Evolutionary conservation across 257 asterid genomes (phyloP).

Genomic region (Ehretia macrophylla): DNA sequence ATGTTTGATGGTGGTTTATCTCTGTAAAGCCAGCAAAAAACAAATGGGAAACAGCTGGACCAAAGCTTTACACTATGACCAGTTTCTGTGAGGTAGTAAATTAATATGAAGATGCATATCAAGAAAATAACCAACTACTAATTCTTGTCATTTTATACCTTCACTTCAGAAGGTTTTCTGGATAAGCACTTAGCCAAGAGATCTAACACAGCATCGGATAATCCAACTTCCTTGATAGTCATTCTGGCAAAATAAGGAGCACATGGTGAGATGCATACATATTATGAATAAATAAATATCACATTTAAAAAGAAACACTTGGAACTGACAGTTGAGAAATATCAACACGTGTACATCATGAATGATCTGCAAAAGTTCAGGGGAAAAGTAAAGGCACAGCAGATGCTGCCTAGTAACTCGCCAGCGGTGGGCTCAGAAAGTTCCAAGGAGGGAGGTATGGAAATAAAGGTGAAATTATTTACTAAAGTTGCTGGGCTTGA

Average conservation of each 20-base stretch:
- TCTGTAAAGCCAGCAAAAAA: slow-evolving; percentile 21
- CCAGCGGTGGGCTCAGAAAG: too few relatives aligned
- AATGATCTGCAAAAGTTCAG: too few relatives aligned
- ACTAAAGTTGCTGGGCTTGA: too few relatives aligned
- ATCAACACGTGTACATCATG: too few relatives aligned
- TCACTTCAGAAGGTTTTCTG: slow-evolving; percentile 65
- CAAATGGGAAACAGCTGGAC: slow-evolving; percentile 40
- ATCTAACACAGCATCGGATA: slow-evolving; percentile 58
- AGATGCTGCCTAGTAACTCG: too few relatives aligned
- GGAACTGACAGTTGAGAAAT: too few relatives aligned
- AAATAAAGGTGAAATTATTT: too few relatives aligned
- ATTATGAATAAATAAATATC: too few relatives aligned
- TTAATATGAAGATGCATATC: slow-evolving; percentile 14
- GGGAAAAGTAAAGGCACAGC: too few relatives aligned
- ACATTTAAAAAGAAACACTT: too few relatives aligned
- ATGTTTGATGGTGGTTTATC: slow-evolving; percentile 62
- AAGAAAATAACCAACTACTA: slow-evolving; percentile 13
- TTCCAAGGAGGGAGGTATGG: too few relatives aligned
- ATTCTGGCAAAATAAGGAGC: slow-evolving; percentile 40
- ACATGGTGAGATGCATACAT: not conserved
- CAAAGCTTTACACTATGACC: slow-evolving; percentile 59
- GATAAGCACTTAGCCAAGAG: slow-evolving; percentile 62
- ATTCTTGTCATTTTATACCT: slow-evolving; percentile 46
- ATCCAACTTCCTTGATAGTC: slow-evolving; percentile 51
- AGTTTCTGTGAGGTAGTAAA: slow-evolving; percentile 32